Percentiles rank a stretch among this genome's conserved stretches.
Conservation (phyloP, 768 basidiomycete species). For the Leccinum broughii region DNA sequence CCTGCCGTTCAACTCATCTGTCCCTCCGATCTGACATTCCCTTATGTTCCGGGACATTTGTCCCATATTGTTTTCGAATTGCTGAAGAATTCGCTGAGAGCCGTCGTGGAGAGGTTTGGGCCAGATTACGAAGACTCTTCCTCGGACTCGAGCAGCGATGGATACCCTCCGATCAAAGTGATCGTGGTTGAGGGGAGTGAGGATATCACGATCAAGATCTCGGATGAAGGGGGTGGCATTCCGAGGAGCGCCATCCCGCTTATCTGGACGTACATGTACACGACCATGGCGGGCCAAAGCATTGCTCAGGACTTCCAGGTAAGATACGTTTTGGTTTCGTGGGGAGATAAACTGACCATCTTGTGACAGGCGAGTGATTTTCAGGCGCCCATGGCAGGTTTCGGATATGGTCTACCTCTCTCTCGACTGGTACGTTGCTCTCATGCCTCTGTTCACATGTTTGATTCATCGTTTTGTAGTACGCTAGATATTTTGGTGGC, state of each 20-base stretch:
- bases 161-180: slow-evolving; percentile 28
- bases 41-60: slow-evolving; percentile 95
- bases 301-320: slow-evolving; percentile 71
- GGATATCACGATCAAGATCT: slow-evolving; percentile 99
- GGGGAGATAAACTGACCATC: not conserved
- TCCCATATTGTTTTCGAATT: slow-evolving; percentile 97
- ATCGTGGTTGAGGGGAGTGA: slow-evolving; percentile 97
- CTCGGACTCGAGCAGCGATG: slow-evolving; percentile 1
- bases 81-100: slow-evolving; percentile 94
- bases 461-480: slow-evolving; percentile 42
- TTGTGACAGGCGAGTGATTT: slow-evolving; percentile 72
- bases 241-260: slow-evolving; percentile 82
- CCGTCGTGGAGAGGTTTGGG: slow-evolving; percentile 91
- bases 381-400: slow-evolving; percentile 97
- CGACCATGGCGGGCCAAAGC: slow-evolving; percentile 72
- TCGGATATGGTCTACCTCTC: slow-evolving; percentile 90
- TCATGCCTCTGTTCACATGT: not conserved
- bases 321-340: not conserved
- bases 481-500: slow-evolving; percentile 92
- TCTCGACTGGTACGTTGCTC: slow-evolving; percentile 71
- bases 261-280: slow-evolving; percentile 99
- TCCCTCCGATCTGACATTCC: slow-evolving; percentile 79
- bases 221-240: slow-evolving; percentile 94
- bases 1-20: slow-evolving; percentile 97
- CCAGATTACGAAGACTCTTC: slow-evolving; percentile 63